Percentiles rank a stretch among this genome's conserved stretches.
Evolutionary conservation across 73 alveolate genomes (phyloP).

Genomic region (Vitrella brassicaformis): DNA sequence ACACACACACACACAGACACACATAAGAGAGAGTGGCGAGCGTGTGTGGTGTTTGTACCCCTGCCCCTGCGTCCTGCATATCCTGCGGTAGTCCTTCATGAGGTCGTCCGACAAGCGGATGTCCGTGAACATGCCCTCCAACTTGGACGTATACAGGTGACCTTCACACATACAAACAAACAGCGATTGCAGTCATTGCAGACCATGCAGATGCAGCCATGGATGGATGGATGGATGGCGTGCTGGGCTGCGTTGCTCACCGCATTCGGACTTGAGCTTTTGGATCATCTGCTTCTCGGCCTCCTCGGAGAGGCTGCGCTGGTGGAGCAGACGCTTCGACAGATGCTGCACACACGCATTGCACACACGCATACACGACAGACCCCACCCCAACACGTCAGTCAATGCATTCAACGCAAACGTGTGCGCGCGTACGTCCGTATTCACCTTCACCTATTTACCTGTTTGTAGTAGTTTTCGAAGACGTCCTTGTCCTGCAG

Average conservation of each 20-base stretch:
- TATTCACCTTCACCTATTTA: too few species aligned
- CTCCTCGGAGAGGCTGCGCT: slow-evolving; percentile 23
- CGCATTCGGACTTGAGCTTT: slow-evolving; percentile 51
- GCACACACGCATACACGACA: too few species aligned
- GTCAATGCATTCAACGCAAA: too few species aligned
- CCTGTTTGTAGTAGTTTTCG: slow-evolving; percentile 54
- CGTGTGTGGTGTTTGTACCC: too few species aligned
- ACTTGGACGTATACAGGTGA: slow-evolving; percentile 47
- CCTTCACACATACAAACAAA: not conserved
- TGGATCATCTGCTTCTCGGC: slow-evolving; percentile 56
- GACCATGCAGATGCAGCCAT: too few species aligned
- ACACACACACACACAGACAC: too few species aligned
- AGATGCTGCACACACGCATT: not conserved
- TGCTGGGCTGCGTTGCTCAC: too few species aligned
- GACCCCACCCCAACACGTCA: too few species aligned
- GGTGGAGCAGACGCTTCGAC: slow-evolving; percentile 7
- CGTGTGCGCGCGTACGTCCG: too few species aligned
- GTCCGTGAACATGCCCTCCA: slow-evolving; percentile 67
- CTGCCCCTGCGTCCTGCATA: too few species aligned
- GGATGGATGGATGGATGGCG: too few species aligned
- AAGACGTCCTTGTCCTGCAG: slow-evolving; percentile 58
- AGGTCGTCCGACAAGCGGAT: slow-evolving; percentile 47
- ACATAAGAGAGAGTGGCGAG: too few species aligned
- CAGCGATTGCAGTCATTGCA: not conserved
- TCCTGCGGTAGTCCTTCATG: slow-evolving; percentile 46